Percentiles rank a stretch among this genome's conserved stretches.
Conservation (phyloP, 2,329 filamentous ascomycete genomes). For the Bertia moriformis region DNA sequence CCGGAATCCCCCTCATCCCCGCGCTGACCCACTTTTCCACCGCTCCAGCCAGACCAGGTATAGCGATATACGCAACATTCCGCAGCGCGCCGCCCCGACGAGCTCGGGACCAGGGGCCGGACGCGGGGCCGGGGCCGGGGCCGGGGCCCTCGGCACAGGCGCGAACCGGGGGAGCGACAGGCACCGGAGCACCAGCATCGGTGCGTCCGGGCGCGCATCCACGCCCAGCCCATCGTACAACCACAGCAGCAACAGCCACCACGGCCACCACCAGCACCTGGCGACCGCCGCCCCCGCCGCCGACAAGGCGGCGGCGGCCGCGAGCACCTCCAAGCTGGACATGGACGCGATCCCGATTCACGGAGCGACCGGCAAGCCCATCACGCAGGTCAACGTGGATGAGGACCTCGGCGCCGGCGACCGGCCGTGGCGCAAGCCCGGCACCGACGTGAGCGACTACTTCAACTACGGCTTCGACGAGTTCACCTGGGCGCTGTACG, state of each 20-base stretch:
- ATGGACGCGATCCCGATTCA: conserved; percentile 72
- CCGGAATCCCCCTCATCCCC: neutral
- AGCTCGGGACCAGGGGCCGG: no score
- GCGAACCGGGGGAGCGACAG: no score
- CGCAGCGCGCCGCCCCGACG: conserved; percentile 41
- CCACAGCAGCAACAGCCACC: conserved; percentile 10
- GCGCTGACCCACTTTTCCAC: neutral
- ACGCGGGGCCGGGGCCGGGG: no score
- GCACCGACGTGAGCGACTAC: conserved; percentile 88
- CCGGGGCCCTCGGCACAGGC: no score
- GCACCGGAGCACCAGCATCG: no score
- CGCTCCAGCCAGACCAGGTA: conserved; percentile 39
- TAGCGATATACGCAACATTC: conserved; percentile 51
- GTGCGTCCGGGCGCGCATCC: no score
- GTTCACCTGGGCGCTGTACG: conserved; percentile 93
- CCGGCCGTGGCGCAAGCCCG: conserved; percentile 89
- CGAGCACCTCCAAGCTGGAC: conserved; percentile 71
- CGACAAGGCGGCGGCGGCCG: conserved; percentile 43
- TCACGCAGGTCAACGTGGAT: conserved; percentile 64
- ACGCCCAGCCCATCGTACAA: no score
- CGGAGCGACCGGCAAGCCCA: conserved; percentile 65
- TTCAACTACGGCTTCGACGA: conserved; percentile 99
- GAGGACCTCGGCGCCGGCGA: conserved; percentile 63
- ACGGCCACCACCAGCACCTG: conserved; percentile 11
- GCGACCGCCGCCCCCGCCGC: conserved; percentile 24